Base-by-base conservation (phyloP, 192 early-diverging fungal genomes). In the Mortierella antarctica region DNA sequence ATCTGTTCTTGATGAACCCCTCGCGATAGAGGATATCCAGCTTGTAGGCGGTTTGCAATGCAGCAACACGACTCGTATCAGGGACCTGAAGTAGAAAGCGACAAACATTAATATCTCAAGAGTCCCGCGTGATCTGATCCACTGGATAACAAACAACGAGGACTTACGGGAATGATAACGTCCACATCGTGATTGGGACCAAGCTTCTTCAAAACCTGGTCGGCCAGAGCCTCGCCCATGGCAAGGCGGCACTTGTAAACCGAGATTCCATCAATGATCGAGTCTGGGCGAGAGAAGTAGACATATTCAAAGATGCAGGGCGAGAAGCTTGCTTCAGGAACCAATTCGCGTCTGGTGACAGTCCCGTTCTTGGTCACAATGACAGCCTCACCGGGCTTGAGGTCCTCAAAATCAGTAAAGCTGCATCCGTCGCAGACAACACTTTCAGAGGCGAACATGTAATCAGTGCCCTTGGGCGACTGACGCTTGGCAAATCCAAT, bases 251-350 rank as follows among this genome's bases (percentile, higher is more conserved):
- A 88, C 74, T 97, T 96, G 91, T 99, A 99, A 21, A 99, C 98
- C 7, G 97, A 98, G 60, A 99, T 94, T 15, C 96, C 96, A 82
- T 99, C 97, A 71, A 99, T 97, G 66, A 98, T 97, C 39, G 95
- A 96, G 86, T 99, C 98, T 15, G 97, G 97, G 17, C 98, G 92
- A 5, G 97, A 97, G 92, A 99, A 99, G 88, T 99, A 95, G 57
- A 99, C 98, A 72, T 96, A 98, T 86, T 99, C 98, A 73, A 99
- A 99, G 82, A 99, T 96, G 86, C 97, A 99, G 39, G 97, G 98
- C n/a, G 98, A 88, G 54, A 89, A 85, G 49, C 68, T 52, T 31
- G 83, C 83, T 42, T 86, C 63, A 3, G 80, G 73, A 20, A 91
- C 84, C 72, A 95, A 70, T 40, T 91, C 88, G 31, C 92, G 89